Base-by-base conservation (phyloP, 345 rosid species). In the Boechera stricta region DNA sequence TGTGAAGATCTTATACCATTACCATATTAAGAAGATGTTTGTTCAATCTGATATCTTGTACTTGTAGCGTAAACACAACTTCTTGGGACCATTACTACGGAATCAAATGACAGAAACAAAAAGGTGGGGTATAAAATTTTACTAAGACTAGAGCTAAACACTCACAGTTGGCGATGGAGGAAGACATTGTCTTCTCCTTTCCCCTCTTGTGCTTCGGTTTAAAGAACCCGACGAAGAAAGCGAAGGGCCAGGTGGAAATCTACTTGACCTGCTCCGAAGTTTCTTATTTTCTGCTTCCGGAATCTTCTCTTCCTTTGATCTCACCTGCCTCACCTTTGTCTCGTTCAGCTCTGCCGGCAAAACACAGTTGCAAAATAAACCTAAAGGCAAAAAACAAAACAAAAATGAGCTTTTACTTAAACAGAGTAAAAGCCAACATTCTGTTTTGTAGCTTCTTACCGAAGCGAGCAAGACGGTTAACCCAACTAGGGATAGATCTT, bases 381-480 rank as follows among this genome's bases (percentile, higher is more conserved):
- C 99, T 95, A 31, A 5, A 62, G 18, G 42, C 36, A 57, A 10
- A 2, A 36, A 4, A 35, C 56, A 64, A 75, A 49, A 63, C 24
- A n/a, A 13, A 67, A 67, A 42, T 11, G 9, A 67, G 24, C 55
- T 57, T 29, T 28, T 31, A 64, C 62, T 6, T 57, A 77, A 71
- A 57, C 68, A 71, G 55, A 71, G 77, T 49, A 52, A 49, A 29
- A 18, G 44, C 28, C 5, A 41, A n/a, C 18, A 29, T 31, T 72
- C 33, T 29, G 71, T 67, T 69, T 39, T 1, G 15, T 41, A 21
- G 53, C 32, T 42, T 45, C 82, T 85, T 87, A 95, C 99, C 99
- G 11, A 95, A 81, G n/a, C 98, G 90, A 56, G 99, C 99, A 61
- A 95, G 94, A 61, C 98, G 99, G 79, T 95, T 95, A 74, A 95